Percentiles rank a stretch among this genome's conserved stretches.
Conservation (phyloP, 192 early-diverging fungal genomes). For the Chytriomyces sp. region DNA sequence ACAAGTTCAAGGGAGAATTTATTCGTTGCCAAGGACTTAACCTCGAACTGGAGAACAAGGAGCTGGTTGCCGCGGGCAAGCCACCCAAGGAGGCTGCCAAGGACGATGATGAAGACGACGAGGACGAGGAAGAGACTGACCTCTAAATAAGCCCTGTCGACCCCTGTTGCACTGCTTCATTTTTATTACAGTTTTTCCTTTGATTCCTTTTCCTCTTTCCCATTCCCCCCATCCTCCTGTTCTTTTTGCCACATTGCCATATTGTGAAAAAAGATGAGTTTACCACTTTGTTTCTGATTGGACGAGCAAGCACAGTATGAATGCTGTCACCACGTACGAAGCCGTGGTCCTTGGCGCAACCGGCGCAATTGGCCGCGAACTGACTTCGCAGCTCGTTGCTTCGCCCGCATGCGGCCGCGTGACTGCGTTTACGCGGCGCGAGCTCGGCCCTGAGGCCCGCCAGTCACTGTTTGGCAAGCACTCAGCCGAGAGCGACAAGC, state of each 20-base stretch:
- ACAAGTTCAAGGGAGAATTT: slow-evolving; percentile 88
- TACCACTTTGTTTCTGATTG: too few relatives aligned
- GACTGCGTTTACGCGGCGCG: background rate
- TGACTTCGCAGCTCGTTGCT: background rate
- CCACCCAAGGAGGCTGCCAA: slow-evolving; percentile 6
- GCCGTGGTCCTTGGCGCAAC: background rate
- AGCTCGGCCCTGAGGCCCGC: background rate
- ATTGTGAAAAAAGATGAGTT: too few relatives aligned
- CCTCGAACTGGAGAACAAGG: slow-evolving; percentile 39
- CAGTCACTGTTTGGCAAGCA: background rate
- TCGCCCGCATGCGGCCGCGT: background rate
- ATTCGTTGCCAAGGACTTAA: slow-evolving; percentile 69
- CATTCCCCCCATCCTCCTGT: too few relatives aligned
- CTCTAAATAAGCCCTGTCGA: slow-evolving; percentile 19
- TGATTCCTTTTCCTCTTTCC: too few relatives aligned
- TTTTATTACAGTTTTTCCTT: too few relatives aligned
- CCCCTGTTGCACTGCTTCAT: too few relatives aligned
- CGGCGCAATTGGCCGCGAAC: background rate
- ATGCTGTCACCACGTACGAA: background rate
- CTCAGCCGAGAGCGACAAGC: background rate
- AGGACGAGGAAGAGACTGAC: slow-evolving; percentile 26
- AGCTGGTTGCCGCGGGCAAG: slow-evolving; percentile 10
- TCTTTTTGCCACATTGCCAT: too few relatives aligned
- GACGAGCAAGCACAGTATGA: too few relatives aligned
- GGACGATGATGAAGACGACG: slow-evolving; percentile 13